Base-by-base conservation (phyloP, 129 eudicot species). In the Pittosporum tobira region DNA sequence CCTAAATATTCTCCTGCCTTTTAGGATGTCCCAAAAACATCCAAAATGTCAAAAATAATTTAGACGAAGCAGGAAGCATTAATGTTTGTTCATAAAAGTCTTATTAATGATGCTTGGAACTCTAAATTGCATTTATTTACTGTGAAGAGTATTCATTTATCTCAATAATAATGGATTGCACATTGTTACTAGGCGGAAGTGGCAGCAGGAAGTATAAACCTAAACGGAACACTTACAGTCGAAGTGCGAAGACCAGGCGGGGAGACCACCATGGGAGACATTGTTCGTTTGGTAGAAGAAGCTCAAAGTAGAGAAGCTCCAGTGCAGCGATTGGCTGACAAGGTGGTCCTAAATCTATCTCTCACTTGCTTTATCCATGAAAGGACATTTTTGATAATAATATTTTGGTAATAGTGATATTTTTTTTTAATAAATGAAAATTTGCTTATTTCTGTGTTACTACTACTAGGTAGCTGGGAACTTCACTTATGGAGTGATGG, bases 221-320 rank as follows among this genome's bases (percentile, higher is more conserved):
- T 93, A 3, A 87, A 93, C 61, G 99, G 99, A 70, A 90, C 80
- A 50, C 86, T 93, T 28, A 84, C 94, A 3, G 68, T 93, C 55
- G 96, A 93, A 80, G 96, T 93, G 69, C 80, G 62, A 67, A 81
- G 96, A 71, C 90, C 96, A 25, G 96, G 99, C 67, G 99, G 99
- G 56, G 96, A 93, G 75, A 87, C 99, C 5, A 73, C 90, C 57
- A 87, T 93, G 79, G 99, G 94, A 9, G 96, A 93, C 64, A 87
- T 93, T 70, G 91, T 93, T 27, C 90, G 99, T 57, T 65, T 93
- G 75, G 99, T 93, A 42, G 99, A 86, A 78, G 96, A 87, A 73
- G 99, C 99, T 51, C 99, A 93, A 66, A 77, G 85, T 65, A 87
- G 96, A 78, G 99, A 93, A 77, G 96, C 96, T 72, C 99, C 99